Evolutionary conservation across 2,329 filamentous ascomycete species (phyloP).

Genomic region (Colletotrichum sp.): DNA sequence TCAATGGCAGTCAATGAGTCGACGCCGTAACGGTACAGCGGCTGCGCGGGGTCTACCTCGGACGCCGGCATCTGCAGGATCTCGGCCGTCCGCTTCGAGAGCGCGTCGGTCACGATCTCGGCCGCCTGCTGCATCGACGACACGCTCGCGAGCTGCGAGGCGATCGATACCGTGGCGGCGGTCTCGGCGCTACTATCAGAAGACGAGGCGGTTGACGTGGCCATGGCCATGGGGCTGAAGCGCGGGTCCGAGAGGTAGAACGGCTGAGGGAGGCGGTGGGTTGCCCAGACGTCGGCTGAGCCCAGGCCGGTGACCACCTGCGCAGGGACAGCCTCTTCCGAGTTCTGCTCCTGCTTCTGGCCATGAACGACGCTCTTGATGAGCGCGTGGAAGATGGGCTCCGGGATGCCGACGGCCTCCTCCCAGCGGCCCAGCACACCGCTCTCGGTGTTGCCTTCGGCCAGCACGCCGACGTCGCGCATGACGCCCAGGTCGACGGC

Average conservation of each 20-base stretch:
- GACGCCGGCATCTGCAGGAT: background rate
- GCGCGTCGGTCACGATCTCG: constrained; percentile 37
- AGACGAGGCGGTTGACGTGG: constrained; percentile 29
- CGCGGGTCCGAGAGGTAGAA: constrained; percentile 57
- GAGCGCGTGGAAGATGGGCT: constrained; percentile 51
- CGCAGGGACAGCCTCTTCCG: constrained; percentile 38
- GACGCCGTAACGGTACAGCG: constrained; percentile 23
- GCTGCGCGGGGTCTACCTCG: constrained; percentile 24
- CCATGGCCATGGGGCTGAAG: constrained; percentile 55
- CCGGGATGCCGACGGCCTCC: constrained; percentile 51
- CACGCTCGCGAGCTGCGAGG: constrained; percentile 33
- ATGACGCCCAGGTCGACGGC: constrained; percentile 40
- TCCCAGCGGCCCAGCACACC: background rate
- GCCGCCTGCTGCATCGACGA: constrained; percentile 32
- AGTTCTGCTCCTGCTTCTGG: constrained; percentile 29
- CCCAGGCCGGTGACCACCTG: constrained; percentile 57
- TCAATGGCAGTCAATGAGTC: constrained; percentile 26
- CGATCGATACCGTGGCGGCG: constrained; percentile 21
- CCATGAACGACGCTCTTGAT: constrained; percentile 47
- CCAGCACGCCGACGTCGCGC: constrained; percentile 39
- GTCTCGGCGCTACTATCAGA: background rate
- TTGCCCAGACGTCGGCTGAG: constrained; percentile 42
- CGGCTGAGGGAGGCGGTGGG: constrained; percentile 46
- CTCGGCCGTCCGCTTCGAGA: constrained; percentile 21
- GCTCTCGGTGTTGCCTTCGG: constrained; percentile 35